Base-by-base conservation (phyloP, 257 asterid species). In the Lithospermum erythrorhizon region DNA sequence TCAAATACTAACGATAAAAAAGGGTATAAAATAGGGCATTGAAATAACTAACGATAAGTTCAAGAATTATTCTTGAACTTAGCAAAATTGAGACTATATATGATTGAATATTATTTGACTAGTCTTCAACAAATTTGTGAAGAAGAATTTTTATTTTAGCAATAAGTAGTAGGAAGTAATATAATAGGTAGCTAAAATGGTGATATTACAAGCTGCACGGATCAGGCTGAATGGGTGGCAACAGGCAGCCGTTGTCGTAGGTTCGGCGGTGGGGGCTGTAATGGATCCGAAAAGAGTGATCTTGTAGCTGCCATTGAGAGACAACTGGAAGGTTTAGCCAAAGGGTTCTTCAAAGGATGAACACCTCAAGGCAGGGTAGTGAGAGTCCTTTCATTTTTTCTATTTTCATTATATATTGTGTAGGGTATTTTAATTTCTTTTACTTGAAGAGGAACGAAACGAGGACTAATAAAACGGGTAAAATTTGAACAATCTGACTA, bases 321-420 rank as follows among this genome's bases (percentile, higher is more conserved):
- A 91, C 97, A 6, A 91, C 97, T 1, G 95, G 98, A 21, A 78
- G 66, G 67, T 90, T 89, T 57, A n/a, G 95, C 96, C 61, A 86
- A 68, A 79, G 93, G 72, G 87, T 91, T 58, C 88, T 88, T 21
- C 78, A 84, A 70, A 86, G 86, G 76, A 88, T 91, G 98, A 84
- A 79, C 78, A 78, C 80, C 94, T 0, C 89, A 86, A 69, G 96
- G 98, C 72, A 79, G 86, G 78, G 96, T n/a, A n/a, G n/a, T 87
- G 70, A 78, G 72, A 76, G 82, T 37, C 30, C 48, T 23, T 56
- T 15, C 3, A 52, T 52, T 10, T 17, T 15, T 15, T 16, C 22
- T 52, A 20, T 52, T 49, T 6, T 49, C 15, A 5, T 62, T 18
- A 30, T n/a, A n/a, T n/a, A n/a, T n/a, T n/a, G n/a, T n/a, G n/a